These are phyloP conservation scores for Lagenidium giganteum DNA, from an alignment of 352 stramenopile species.

Conservation along the genomic window DNA sequence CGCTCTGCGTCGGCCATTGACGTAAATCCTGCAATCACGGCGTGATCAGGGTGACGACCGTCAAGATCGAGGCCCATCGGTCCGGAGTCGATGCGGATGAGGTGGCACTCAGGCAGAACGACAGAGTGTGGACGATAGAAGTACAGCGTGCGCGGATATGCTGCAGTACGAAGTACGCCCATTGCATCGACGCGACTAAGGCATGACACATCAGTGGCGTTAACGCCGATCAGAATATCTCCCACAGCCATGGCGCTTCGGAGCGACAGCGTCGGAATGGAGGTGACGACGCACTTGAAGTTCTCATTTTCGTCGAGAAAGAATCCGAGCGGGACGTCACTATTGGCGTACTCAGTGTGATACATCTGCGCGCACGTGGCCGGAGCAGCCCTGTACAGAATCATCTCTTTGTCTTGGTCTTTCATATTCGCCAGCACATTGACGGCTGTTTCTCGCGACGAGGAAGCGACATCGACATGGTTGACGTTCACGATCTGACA, in stretches of 20 bases:
- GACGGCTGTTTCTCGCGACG: slow-evolving; percentile 29
- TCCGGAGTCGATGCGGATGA: slow-evolving; percentile 28
- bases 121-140: slow-evolving; percentile 18
- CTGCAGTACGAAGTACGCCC: slow-evolving; percentile 18
- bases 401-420: slow-evolving; percentile 48
- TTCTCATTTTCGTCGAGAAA: slow-evolving; percentile 28
- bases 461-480: slow-evolving; percentile 33
- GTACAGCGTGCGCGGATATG: slow-evolving; percentile 27
- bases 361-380: slow-evolving; percentile 21
- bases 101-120: slow-evolving; percentile 34
- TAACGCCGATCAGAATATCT: slow-evolving; percentile 43
- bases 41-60: slow-evolving; percentile 16
- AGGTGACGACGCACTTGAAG: slow-evolving; percentile 31
- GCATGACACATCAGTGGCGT: slow-evolving; percentile 29
- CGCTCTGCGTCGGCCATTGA: slow-evolving; percentile 27
- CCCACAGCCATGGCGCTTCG: no score
- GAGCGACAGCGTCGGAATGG: no score
- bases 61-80: slow-evolving; percentile 52
- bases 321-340: slow-evolving; percentile 21
- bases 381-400: slow-evolving; percentile 37
- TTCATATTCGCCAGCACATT: slow-evolving; percentile 23
- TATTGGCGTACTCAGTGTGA: slow-evolving; percentile 14
- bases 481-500: slow-evolving; percentile 58
- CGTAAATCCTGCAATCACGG: slow-evolving; percentile 40
- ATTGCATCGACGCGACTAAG: slow-evolving; percentile 26